Evolutionary conservation across 2,329 filamentous ascomycete genomes (phyloP), one percentile per base, ranked within the genome.

Genomic region (Curvularia spicifera): DNA sequence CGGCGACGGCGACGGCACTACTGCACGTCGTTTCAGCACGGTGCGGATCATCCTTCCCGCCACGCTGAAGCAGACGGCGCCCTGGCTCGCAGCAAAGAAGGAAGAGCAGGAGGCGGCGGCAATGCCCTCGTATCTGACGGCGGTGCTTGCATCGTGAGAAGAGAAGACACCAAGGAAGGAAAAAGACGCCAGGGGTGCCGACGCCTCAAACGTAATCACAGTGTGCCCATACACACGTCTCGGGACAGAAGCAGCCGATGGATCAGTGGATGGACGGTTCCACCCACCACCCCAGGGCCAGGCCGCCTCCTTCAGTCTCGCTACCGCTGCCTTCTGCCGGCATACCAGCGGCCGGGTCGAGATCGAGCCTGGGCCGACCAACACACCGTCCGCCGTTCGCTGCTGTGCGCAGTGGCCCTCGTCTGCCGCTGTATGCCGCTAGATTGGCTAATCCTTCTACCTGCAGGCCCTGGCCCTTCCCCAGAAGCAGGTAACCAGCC

Each of bases 1-100:
- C 57, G 53, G 58, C 29, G 35, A 53, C 28, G 28, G 28, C 28
- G 28, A 31, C 58, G 44, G 51, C 54, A 51, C 60, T 61, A 61
- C 63, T 64, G 56, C 64, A 57, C 54, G 43, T 58, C 56, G 63
- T 65, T 56, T 58, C 58, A 67, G 58, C 54, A 53, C 26, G 22
- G 31, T 56, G 62, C 58, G 56, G 49, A 48, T 60, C 61, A 62
- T 65, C 62, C 64, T 65, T 65, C 64, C 62, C 62, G 62, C 53
- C 54, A 47, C 56, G 35, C 53, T 49, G 44, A 54, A 28, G 48
- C 31, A 43, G 40, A 51, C 37, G 29, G 45, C 40, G 26, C 22
- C 40, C 43, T 55, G 44, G 53, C 59, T 52, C 28, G 56, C 57
- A 56, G 57, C 44, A 33, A 13, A 13, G 3, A 15, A 33, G 31